Evolutionary conservation across 2,329 filamentous ascomycete species (phyloP).

Genomic region (Blumeriella jaapii): DNA sequence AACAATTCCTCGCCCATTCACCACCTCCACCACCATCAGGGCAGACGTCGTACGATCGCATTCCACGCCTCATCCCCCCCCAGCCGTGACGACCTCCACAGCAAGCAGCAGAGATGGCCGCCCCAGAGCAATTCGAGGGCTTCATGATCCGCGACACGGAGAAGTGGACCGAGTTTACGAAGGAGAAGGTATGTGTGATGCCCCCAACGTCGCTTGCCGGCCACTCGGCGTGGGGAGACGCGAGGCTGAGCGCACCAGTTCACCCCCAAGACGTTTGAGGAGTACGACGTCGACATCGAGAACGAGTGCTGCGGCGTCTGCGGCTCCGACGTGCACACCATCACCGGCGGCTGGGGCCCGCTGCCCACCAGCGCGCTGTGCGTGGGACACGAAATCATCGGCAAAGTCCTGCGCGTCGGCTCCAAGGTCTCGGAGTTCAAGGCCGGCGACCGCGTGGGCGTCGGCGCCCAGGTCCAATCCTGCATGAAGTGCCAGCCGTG

Average conservation of each 20-base stretch:
- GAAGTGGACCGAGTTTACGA: conserved; percentile 20
- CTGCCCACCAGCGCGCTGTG: conserved; percentile 14
- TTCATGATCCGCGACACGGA: conserved; percentile 38
- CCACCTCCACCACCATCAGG: too few species aligned
- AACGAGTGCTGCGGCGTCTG: conserved; percentile 72
- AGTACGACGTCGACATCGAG: conserved; percentile 78
- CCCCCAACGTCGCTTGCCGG: too few species aligned
- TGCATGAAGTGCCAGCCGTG: conserved; percentile 43
- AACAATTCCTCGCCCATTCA: too few species aligned
- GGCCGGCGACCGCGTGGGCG: conserved; percentile 40
- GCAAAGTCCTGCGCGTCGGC: conserved; percentile 56
- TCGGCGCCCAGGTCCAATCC: conserved; percentile 42
- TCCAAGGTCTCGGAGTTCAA: conserved; percentile 47
- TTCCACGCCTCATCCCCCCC: too few species aligned
- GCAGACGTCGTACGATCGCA: too few species aligned
- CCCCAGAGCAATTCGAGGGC: conserved; percentile 45
- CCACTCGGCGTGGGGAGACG: too few species aligned
- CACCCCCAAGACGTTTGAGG: conserved; percentile 73
- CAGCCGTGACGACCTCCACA: neutral
- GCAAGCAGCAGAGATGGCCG: conserved; percentile 17
- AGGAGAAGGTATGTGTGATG: conserved; percentile 15
- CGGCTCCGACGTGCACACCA: conserved; percentile 59
- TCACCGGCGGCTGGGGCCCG: conserved; percentile 40
- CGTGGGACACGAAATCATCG: conserved; percentile 52
- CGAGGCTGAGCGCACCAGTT: conserved; percentile 11